Conservation (phyloP, 495 filamentous ascomycete genomes). For the Collariella sp. region DNA sequence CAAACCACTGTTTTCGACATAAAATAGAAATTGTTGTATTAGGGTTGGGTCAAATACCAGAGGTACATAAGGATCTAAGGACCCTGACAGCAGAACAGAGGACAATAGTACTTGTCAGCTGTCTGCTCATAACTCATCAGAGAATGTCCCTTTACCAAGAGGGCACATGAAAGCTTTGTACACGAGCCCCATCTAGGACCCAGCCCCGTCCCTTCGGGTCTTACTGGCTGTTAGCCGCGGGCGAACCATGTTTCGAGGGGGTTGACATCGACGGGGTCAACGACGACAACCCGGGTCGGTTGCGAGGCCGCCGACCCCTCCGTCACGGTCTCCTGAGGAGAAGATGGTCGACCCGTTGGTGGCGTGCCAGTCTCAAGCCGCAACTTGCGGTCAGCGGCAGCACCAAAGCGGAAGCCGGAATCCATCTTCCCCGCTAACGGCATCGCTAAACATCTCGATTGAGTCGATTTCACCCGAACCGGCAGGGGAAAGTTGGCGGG, state of each 20-base stretch:
- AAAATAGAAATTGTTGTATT: too few species aligned
- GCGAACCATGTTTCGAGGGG: neutral
- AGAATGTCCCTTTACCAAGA: too few species aligned
- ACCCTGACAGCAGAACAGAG: too few species aligned
- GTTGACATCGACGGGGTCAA: neutral
- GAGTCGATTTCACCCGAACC: neutral
- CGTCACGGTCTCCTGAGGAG: neutral
- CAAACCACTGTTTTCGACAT: neutral
- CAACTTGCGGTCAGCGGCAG: constrained; percentile 14
- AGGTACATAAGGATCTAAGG: too few species aligned
- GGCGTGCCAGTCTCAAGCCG: constrained; percentile 8
- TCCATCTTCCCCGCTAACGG: constrained; percentile 4
- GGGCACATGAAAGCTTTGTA: too few species aligned
- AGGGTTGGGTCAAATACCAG: too few species aligned
- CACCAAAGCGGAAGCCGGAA: constrained; percentile 4
- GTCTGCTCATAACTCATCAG: too few species aligned
- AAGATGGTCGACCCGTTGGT: neutral
- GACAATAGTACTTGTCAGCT: too few species aligned
- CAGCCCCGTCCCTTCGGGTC: neutral
- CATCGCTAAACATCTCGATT: neutral
- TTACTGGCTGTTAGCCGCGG: neutral
- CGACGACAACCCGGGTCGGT: constrained; percentile 1
- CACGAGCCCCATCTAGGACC: too few species aligned
- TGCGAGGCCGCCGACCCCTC: constrained; percentile 9
- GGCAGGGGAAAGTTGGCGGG: neutral